A percentile compares a stretch with the other conserved stretches of the same genome.
phyloP scores from a whole-genome alignment of 345 rosid species.

The Stellera chamaejasme region DNA sequence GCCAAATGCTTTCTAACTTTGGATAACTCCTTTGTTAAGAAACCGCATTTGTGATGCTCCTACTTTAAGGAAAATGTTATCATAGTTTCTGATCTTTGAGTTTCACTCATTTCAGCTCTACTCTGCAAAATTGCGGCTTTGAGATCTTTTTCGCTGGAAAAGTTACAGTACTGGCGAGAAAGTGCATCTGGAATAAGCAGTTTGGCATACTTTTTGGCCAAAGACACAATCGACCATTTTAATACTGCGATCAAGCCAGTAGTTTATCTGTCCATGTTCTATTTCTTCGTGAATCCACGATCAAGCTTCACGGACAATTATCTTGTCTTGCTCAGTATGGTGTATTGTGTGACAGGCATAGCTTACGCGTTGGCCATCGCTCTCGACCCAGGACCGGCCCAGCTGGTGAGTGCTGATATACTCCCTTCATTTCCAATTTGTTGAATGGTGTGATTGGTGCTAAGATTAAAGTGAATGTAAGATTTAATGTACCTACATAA shows the following conservation, averaged over 20 bases:
- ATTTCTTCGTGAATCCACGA: slow-evolving; percentile 85
- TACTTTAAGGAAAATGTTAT: too few species aligned
- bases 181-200: slow-evolving; percentile 93
- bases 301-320: slow-evolving; percentile 76
- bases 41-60: too few species aligned
- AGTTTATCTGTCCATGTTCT: slow-evolving; percentile 90
- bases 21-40: too few species aligned
- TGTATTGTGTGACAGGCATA: slow-evolving; percentile 91
- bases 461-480: too few species aligned
- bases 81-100: neutral
- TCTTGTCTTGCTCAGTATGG: slow-evolving; percentile 68
- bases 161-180: slow-evolving; percentile 93
- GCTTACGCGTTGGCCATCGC: slow-evolving; percentile 84
- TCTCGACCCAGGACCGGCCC: slow-evolving; percentile 76
- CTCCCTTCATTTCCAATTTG: neutral
- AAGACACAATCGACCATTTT: slow-evolving; percentile 81
- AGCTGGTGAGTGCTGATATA: slow-evolving; percentile 54
- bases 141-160: slow-evolving; percentile 84
- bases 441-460: too few species aligned
- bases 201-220: slow-evolving; percentile 84
- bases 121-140: slow-evolving; percentile 86
- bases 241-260: slow-evolving; percentile 76
- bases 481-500: too few species aligned
- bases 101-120: slow-evolving; percentile 49
- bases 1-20: too few species aligned